Conservation (phyloP, 306 rosid species). For the Carpinus fangiana region DNA sequence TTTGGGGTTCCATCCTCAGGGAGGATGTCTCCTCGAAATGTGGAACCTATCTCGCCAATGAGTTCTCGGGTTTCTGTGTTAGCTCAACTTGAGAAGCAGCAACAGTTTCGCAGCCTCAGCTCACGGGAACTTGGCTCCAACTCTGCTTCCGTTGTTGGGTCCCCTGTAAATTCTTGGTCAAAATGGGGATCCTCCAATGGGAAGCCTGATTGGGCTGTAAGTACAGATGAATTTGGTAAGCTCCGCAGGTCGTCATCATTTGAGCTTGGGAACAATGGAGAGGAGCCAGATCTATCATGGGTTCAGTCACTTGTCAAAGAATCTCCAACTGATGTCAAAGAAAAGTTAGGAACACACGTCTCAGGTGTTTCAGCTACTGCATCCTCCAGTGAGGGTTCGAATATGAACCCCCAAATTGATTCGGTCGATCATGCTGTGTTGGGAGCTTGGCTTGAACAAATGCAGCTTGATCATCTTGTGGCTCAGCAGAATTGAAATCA, state of each 20-base stretch:
- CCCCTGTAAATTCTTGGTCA: conserved; percentile 68
- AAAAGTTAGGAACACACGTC: conserved; percentile 39
- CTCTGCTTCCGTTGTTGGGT: conserved; percentile 50
- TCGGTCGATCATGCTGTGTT: conserved; percentile 55
- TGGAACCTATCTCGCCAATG: conserved; percentile 90
- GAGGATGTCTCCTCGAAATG: conserved; percentile 80
- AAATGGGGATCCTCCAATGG: conserved; percentile 87
- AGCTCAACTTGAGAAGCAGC: conserved; percentile 80
- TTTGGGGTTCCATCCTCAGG: conserved; percentile 75
- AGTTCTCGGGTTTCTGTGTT: conserved; percentile 71
- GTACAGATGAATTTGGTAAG: conserved; percentile 67
- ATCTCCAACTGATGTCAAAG: conserved; percentile 80
- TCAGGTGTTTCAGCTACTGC: conserved; percentile 41
- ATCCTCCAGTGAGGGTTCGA: conserved; percentile 48
- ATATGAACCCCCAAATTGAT: conserved; percentile 48
- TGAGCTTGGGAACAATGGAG: conserved; percentile 83
- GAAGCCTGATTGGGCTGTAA: conserved; percentile 74
- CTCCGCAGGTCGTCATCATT: conserved; percentile 80
- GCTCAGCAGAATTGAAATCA: conserved; percentile 61
- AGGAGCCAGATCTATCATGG: conserved; percentile 96
- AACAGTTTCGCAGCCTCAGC: conserved; percentile 93
- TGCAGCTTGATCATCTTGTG: conserved; percentile 69
- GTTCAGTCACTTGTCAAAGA: conserved; percentile 95
- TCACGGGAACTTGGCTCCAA: conserved; percentile 80
- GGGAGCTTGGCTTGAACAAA: conserved; percentile 65